Percentiles rank a stretch among this genome's conserved stretches.
Evolutionary conservation across 2,329 filamentous ascomycete genomes (phyloP).

Genomic region (Trichoderma sp.): DNA sequence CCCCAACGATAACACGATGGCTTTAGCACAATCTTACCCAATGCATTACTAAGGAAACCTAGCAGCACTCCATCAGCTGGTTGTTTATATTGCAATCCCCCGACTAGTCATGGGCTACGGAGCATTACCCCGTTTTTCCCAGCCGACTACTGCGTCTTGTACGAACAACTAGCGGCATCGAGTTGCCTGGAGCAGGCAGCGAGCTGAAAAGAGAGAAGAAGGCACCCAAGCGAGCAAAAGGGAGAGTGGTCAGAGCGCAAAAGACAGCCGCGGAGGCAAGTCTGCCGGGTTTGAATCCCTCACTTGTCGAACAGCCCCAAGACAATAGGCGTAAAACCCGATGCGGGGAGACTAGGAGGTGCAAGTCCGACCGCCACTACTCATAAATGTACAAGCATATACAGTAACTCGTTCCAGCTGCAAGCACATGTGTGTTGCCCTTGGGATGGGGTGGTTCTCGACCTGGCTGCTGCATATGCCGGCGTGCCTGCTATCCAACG

Average conservation of each 20-base stretch:
- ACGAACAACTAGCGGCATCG: not conserved
- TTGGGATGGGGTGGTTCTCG: not conserved
- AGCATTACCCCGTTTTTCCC: not conserved
- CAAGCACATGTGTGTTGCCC: not conserved
- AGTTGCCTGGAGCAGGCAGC: not conserved
- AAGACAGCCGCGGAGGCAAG: not conserved
- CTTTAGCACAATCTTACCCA: conserved; percentile 3
- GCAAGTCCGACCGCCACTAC: not conserved
- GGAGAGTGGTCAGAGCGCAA: not conserved
- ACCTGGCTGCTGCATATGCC: not conserved
- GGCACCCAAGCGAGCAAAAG: not conserved
- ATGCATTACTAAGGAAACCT: conserved; percentile 4
- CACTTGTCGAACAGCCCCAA: not conserved
- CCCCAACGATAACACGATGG: not conserved
- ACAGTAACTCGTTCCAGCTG: not conserved
- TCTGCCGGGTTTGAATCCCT: not conserved
- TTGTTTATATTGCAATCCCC: not conserved
- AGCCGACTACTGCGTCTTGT: not conserved
- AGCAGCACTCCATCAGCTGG: conserved; percentile 1
- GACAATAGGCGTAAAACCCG: not conserved
- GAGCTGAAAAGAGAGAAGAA: not conserved
- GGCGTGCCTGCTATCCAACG: not conserved
- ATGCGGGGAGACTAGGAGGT: not conserved
- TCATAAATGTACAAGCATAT: not conserved
- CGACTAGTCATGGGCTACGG: not conserved